Base-by-base conservation (phyloP, 176 grass and related monocot genomes). In the Oryza coarctata region DNA sequence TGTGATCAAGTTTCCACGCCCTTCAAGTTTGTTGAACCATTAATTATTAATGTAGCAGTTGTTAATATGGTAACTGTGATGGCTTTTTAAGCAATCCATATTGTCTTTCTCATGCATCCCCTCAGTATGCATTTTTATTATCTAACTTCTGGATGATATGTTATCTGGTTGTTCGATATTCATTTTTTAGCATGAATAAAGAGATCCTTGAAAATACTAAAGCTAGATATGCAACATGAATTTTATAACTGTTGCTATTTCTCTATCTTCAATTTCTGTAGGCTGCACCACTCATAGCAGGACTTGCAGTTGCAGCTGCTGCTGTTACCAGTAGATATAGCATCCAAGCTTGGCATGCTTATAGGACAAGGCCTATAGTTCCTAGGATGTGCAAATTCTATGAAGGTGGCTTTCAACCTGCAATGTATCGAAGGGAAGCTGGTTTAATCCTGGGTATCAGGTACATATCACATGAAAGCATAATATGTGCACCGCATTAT, bases 361-460 rank as follows among this genome's bases (percentile, higher is more conserved):
- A 93, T 72, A 98, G 95, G 76, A 87, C 82, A 72, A 89, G 88
- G 49, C 95, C 95, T 64, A 71, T 92, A 61, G 88, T 95, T 68
- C 95, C 92, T 36, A 87, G 82, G 63, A 93, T 98, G 95, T 92
- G 87, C 57, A 94, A 88, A 87, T 98, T 98, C 76, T 98, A 98
- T 77, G 95, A 95, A 93, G 95, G 92, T 67, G 92, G 92, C 9
- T 98, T 98, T 68, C 95, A 98, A 72, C 58, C 88, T 88, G 85
- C 77, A 43, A 95, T 95, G 95, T 93, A 33, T 52, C 86, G 68
- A 72, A 89, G 90, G 38, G 92, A 98, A 91, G 95, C 95, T 86
- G 60, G 86, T 86, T 83, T 93, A 83, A 91, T 98, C 68, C 81
- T 98, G 33, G 92, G 95, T 50, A 80, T 98, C 74, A 98, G 92